Percentiles rank a stretch among this genome's conserved stretches.
These are phyloP conservation scores for Rubia balearica DNA, from an alignment of 305 asterid genomes.

Conservation along the genomic window DNA sequence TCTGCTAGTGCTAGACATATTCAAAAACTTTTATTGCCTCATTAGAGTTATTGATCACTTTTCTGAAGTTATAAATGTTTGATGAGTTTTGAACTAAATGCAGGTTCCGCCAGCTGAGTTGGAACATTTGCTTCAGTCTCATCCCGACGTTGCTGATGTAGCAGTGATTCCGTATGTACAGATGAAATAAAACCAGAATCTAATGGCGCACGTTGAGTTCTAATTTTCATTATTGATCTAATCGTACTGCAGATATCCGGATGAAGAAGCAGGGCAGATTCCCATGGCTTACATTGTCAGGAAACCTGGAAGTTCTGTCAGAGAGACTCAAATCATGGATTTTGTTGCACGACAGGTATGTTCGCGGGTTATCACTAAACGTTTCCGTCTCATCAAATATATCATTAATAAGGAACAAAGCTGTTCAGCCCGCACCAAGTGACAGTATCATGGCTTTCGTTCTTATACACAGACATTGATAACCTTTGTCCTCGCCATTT, in stretches of 20 bases:
- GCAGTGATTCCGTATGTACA: constrained; percentile 84
- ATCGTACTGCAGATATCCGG: constrained; percentile 53
- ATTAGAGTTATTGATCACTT: not conserved
- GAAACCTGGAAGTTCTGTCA: constrained; percentile 45
- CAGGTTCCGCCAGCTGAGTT: constrained; percentile 97
- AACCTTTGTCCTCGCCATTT: not conserved
- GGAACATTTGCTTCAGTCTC: constrained; percentile 64
- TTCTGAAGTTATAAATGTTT: not conserved
- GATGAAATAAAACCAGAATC: not conserved
- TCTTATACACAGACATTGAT: not conserved
- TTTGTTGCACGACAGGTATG: constrained; percentile 59
- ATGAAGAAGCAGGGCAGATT: constrained; percentile 88
- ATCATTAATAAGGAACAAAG: not conserved
- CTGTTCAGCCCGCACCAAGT: not conserved
- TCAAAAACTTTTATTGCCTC: no score
- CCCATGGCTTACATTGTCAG: constrained; percentile 80
- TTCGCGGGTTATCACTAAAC: not conserved
- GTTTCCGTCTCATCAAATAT: not conserved
- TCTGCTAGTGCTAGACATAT: not conserved
- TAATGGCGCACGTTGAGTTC: not conserved
- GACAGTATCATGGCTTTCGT: not conserved
- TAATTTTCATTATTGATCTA: not conserved
- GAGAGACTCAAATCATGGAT: constrained; percentile 54
- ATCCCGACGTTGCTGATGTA: constrained; percentile 72
- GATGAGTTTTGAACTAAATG: constrained; percentile 6